phyloP scores from a whole-genome alignment of 2,329 filamentous ascomycete genomes.

The Calonectria fujianensis region DNA sequence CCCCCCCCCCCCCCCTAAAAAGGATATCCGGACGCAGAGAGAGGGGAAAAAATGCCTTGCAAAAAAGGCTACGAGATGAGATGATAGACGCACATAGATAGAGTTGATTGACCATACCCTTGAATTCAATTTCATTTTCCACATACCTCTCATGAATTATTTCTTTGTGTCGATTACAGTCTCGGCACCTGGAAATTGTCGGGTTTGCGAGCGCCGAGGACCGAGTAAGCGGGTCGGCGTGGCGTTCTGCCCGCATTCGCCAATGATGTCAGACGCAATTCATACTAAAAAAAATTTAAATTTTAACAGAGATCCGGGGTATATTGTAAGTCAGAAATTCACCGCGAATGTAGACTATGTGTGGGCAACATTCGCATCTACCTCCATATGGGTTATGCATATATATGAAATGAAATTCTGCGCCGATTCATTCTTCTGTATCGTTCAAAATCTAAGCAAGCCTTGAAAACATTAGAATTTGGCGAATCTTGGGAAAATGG shows the following conservation, averaged over 20 bases:
- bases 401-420: neutral
- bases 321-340: slow-evolving; percentile 10
- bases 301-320: slow-evolving; percentile 25
- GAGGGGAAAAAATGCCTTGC: slow-evolving; percentile 26
- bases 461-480: neutral
- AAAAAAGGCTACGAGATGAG: slow-evolving; percentile 38
- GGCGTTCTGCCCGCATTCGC: slow-evolving; percentile 10
- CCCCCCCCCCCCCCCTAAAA: slow-evolving; percentile 33
- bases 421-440: neutral
- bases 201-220: neutral
- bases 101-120: slow-evolving; percentile 30
- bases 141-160: neutral
- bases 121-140: slow-evolving; percentile 1
- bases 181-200: slow-evolving; percentile 9
- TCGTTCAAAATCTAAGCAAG: neutral
- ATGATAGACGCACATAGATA: slow-evolving; percentile 43
- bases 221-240: slow-evolving; percentile 19
- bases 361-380: neutral
- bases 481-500: neutral
- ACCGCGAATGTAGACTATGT: neutral
- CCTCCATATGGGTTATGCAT: neutral
- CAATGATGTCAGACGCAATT: slow-evolving; percentile 36
- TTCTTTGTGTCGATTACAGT: neutral
- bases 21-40: slow-evolving; percentile 45
- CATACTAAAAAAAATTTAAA: neutral